Evolutionary conservation across 441 rosid species (phyloP).

Genomic region (Gossypium schwendimanii): DNA sequence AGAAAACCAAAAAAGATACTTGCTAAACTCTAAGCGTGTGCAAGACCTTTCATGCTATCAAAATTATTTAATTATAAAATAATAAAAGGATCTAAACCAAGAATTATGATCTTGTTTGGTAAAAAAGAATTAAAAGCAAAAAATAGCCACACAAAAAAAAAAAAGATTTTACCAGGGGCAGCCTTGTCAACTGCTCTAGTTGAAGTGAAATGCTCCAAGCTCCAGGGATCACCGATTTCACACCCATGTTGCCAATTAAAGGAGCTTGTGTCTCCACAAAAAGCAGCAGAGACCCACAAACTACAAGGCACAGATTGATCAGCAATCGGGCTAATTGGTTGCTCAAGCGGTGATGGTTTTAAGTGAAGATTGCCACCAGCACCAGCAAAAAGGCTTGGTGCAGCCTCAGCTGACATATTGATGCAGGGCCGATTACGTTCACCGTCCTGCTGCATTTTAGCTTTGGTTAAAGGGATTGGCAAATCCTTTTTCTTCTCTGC

Average conservation of each 20-base stretch:
- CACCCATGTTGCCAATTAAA: not conserved
- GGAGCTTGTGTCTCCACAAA: not conserved
- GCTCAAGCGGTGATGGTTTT: not conserved
- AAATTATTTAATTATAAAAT: not conserved
- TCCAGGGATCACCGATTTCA: not conserved
- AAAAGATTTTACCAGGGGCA: not conserved
- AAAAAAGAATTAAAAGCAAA: not conserved
- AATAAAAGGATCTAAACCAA: not conserved
- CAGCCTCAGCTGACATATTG: not conserved
- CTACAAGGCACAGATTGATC: not conserved
- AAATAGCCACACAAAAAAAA: not conserved
- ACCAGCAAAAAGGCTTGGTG: not conserved
- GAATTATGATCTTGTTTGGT: not conserved
- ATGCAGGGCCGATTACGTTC: not conserved
- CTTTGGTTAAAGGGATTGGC: not conserved
- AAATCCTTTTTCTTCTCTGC: not conserved
- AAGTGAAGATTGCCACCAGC: slow-evolving; percentile 1
- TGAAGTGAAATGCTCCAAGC: slow-evolving; percentile 4
- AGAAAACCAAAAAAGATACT: not conserved
- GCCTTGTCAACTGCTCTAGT: not conserved
- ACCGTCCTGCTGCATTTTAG: not conserved
- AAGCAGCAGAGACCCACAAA: not conserved
- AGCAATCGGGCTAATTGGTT: not conserved
- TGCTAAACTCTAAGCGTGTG: not conserved
- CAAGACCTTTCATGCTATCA: not conserved